Conservation (phyloP, 352 stramenopile genomes). For the Plasmopara muralis region DNA sequence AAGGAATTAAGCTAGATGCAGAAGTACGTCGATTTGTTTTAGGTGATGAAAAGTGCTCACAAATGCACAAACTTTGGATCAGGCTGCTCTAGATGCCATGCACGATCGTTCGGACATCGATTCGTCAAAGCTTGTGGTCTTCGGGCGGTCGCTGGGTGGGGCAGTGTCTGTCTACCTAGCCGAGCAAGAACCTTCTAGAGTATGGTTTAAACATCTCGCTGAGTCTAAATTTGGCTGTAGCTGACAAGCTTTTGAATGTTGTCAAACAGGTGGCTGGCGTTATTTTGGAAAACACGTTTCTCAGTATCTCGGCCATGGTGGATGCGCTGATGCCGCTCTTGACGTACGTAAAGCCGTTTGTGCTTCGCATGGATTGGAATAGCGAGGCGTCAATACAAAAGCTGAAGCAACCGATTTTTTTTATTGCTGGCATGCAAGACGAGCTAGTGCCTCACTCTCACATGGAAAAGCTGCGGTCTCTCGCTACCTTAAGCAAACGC, state of each 20-base stretch:
- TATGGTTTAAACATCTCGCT: conserved; percentile 10
- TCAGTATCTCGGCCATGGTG: conserved; percentile 91
- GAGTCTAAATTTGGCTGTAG: not conserved
- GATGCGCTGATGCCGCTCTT: conserved; percentile 90
- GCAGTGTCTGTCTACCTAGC: conserved; percentile 90
- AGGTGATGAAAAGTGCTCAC: not conserved
- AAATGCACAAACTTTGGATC: not conserved
- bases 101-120: conserved; percentile 75
- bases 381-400: conserved; percentile 51
- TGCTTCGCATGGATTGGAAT: conserved; percentile 90
- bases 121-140: conserved; percentile 83
- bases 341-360: conserved; percentile 81
- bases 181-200: conserved; percentile 58
- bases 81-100: conserved; percentile 80
- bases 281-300: conserved; percentile 94
- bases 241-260: conserved; percentile 4
- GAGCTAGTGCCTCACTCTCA: conserved; percentile 89
- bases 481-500: conserved; percentile 46
- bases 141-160: conserved; percentile 88
- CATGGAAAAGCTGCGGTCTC: conserved; percentile 74
- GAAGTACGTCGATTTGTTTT: conserved; percentile 35
- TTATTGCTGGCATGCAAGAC: conserved; percentile 86
- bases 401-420: conserved; percentile 83
- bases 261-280: conserved; percentile 71
- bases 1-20: conserved; percentile 89